Evolutionary conservation across 345 rosid species (phyloP), one percentile per base, ranked within the genome.

Genomic region (Citrus trifoliata): DNA sequence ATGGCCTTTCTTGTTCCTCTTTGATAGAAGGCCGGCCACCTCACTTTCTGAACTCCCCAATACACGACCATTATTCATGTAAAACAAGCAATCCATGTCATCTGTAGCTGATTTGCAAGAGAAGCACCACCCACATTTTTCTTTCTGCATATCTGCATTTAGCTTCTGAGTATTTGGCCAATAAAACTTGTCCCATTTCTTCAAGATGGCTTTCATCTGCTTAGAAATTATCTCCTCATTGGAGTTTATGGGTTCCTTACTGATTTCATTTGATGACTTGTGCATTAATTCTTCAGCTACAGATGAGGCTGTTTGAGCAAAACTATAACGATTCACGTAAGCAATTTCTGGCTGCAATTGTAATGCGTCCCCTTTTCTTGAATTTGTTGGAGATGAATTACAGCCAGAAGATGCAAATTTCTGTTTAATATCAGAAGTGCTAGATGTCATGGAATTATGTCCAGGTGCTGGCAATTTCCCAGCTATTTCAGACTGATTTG

Each of bases 51-150:
- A 76, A 75, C 80, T 84, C 80, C 87, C 88, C 59, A 67, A 82
- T 74, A 79, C 71, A 70, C 81, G 80, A 82, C 93, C 88, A 24
- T 76, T 85, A 80, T 86, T 80, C 86, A 86, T 73, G 83, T 90
- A 88, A 78, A 92, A 88, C 85, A 96, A 88, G 83, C 99, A 96
- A 81, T 86, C 90, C 27, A 77, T 67, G 56, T 86, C 97, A 46
- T 88, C 92, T 19, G 78, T 73, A 13, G 88, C 76, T 72, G 58
- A 82, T 86, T 87, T 85, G 88, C 99, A 96, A 76, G 88, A 77
- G 87, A 86, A 88, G 88, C 99, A 96, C 99, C 99, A 96, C 59
- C 99, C 99, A 85, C 99, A 96, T 74, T 84, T 91, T 86, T 94
- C 99, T 82, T 83, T 94, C 86, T 75, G 87, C 4, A 79, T 79